Evolutionary conservation across 2,329 filamentous ascomycete genomes (phyloP).

Genomic region (Pseudogymnoascus sp.): DNA sequence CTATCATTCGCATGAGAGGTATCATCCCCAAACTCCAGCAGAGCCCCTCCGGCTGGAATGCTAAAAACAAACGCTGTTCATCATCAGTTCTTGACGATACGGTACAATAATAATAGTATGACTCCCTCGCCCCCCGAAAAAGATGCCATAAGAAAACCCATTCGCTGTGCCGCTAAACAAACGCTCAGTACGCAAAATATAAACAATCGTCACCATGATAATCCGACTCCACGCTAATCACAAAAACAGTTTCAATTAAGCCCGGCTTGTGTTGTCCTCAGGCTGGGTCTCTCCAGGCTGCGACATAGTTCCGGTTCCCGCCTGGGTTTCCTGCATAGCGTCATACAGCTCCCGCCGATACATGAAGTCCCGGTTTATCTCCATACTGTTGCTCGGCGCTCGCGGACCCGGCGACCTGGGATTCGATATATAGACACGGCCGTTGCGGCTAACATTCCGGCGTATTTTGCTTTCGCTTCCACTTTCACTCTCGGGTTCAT

Average conservation of each 20-base stretch:
- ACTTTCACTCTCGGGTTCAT: constrained; percentile 14
- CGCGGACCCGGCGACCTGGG: constrained; percentile 28
- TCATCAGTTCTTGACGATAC: background rate
- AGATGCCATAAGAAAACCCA: background rate
- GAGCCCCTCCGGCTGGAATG: background rate
- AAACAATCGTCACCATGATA: background rate
- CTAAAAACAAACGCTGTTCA: background rate
- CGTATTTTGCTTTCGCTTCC: constrained; percentile 13
- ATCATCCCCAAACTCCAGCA: background rate
- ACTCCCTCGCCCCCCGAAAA: background rate
- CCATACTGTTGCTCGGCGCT: constrained; percentile 27
- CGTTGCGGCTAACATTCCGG: background rate
- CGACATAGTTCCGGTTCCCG: background rate
- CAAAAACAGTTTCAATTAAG: background rate
- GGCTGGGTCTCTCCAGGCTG: background rate
- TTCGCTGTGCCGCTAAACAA: background rate
- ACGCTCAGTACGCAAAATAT: background rate
- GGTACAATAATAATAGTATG: background rate
- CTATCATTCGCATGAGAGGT: background rate
- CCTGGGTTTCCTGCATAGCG: background rate
- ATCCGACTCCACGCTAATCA: background rate
- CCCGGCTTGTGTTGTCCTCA: background rate
- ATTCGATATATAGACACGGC: constrained; percentile 28
- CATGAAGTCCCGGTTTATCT: constrained; percentile 29
- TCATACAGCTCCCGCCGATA: constrained; percentile 12